phyloP scores from a whole-genome alignment of 1,284 basidiomycete genomes.

The Cystobasidium sp. region DNA sequence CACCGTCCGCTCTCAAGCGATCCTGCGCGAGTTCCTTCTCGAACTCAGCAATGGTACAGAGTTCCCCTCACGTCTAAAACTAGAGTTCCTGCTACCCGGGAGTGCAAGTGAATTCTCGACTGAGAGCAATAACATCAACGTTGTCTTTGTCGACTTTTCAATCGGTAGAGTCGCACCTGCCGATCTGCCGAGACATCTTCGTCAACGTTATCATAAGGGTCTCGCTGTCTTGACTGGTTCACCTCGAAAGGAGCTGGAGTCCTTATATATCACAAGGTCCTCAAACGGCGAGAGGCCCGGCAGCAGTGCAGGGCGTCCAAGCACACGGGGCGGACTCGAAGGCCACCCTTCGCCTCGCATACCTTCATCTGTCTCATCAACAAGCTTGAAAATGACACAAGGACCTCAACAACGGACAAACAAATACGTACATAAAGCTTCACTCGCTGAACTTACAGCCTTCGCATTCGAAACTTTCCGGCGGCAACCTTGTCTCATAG shows the following conservation, averaged over 20 bases:
- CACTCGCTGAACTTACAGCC: constrained; percentile 11
- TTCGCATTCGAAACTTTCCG: constrained; percentile 27
- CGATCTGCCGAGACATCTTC: background rate
- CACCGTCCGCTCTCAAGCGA: constrained; percentile 4
- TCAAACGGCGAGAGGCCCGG: background rate
- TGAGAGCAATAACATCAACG: background rate
- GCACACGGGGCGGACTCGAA: too few relatives aligned
- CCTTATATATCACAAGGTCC: background rate
- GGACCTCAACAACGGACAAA: background rate
- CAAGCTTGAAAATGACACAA: background rate
- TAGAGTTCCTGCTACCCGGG: constrained; percentile 2
- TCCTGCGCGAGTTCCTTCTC: constrained; percentile 17
- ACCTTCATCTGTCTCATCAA: background rate
- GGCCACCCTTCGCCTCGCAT: too few relatives aligned
- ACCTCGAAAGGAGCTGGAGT: constrained; percentile 2
- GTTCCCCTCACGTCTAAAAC: constrained; percentile 17
- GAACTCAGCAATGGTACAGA: background rate
- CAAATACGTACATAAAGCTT: background rate
- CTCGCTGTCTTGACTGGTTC: constrained; percentile 19
- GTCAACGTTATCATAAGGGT: constrained; percentile 8
- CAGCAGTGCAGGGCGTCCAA: background rate
- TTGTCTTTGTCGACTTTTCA: constrained; percentile 23
- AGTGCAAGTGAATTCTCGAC: constrained; percentile 7
- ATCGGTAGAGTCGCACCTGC: background rate
- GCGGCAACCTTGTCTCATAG: constrained; percentile 6